Evolutionary conservation across 2,329 filamentous ascomycete species (phyloP).

Genomic region (Nigrospora oryzae): DNA sequence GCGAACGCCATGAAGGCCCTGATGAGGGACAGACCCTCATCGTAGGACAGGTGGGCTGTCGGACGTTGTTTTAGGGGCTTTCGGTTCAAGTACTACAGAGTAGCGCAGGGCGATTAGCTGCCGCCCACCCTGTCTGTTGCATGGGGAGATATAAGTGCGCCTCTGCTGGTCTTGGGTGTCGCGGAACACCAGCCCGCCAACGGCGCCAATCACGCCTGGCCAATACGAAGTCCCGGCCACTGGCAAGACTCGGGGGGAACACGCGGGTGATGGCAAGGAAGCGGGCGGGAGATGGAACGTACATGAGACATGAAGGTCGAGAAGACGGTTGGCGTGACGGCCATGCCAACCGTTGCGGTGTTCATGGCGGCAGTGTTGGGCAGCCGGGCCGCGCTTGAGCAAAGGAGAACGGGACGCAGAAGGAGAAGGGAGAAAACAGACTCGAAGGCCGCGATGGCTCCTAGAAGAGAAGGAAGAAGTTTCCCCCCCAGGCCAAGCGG

Average conservation of each 20-base stretch:
- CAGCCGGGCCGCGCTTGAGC: not conserved
- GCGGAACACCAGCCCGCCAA: too few species aligned
- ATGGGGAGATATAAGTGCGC: too few species aligned
- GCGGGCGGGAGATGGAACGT: constrained; percentile 23
- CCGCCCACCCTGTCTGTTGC: too few species aligned
- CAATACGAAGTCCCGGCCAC: too few species aligned
- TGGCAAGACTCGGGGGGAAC: not conserved
- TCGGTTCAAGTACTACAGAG: constrained; percentile 67
- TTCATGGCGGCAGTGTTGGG: constrained; percentile 27
- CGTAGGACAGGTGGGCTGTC: constrained; percentile 85
- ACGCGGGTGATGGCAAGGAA: too few species aligned
- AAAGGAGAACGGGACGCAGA: not conserved
- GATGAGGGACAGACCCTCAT: constrained; percentile 83
- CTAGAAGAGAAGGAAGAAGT: too few species aligned
- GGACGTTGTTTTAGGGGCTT: constrained; percentile 69
- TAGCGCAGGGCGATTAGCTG: too few species aligned
- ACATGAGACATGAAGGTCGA: constrained; percentile 83
- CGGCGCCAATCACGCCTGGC: too few species aligned
- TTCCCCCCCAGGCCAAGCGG: too few species aligned
- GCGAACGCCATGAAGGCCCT: constrained; percentile 79
- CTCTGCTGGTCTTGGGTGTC: too few species aligned
- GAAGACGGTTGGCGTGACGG: constrained; percentile 80
- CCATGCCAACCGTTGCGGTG: constrained; percentile 72
- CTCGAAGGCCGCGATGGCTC: too few species aligned
- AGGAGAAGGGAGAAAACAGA: not conserved